Percentiles rank a stretch among this genome's conserved stretches.
These are phyloP conservation scores for Triangularia setosa DNA, from an alignment of 2,329 filamentous ascomycete genomes.

Conservation along the genomic window DNA sequence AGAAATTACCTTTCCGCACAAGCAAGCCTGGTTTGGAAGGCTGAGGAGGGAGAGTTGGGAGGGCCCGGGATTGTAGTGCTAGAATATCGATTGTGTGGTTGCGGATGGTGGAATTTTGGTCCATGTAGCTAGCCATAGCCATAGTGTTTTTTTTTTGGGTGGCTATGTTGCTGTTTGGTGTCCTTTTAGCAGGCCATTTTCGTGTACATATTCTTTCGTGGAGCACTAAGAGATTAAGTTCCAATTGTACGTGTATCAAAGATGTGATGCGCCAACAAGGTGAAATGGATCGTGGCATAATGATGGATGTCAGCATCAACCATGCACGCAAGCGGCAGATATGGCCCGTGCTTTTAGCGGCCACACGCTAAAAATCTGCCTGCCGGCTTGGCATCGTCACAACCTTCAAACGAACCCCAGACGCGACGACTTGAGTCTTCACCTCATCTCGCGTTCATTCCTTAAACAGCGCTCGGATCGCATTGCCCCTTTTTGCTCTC, in stretches of 20 bases:
- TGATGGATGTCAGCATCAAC: background rate
- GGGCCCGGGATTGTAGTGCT: constrained; percentile 54
- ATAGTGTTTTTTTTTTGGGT: too few relatives aligned
- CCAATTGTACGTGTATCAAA: too few relatives aligned
- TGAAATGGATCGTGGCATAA: background rate
- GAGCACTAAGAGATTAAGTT: background rate
- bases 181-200: background rate
- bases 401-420: background rate
- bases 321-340: background rate
- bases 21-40: constrained; percentile 83
- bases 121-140: too few relatives aligned
- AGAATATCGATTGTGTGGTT: background rate
- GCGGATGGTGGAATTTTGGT: too few relatives aligned
- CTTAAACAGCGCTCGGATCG: background rate
- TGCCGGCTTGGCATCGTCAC: background rate
- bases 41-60: constrained; percentile 77
- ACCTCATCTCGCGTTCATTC: background rate
- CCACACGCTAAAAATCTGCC: background rate
- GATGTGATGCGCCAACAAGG: too few relatives aligned
- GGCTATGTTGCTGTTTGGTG: too few relatives aligned
- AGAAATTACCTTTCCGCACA: constrained; percentile 85
- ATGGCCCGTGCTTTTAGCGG: background rate
- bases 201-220: background rate
- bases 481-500: background rate
- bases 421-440: background rate